Evolutionary conservation across 1,284 basidiomycete species (phyloP).

Genomic region (Cryptococcus hybrid): DNA sequence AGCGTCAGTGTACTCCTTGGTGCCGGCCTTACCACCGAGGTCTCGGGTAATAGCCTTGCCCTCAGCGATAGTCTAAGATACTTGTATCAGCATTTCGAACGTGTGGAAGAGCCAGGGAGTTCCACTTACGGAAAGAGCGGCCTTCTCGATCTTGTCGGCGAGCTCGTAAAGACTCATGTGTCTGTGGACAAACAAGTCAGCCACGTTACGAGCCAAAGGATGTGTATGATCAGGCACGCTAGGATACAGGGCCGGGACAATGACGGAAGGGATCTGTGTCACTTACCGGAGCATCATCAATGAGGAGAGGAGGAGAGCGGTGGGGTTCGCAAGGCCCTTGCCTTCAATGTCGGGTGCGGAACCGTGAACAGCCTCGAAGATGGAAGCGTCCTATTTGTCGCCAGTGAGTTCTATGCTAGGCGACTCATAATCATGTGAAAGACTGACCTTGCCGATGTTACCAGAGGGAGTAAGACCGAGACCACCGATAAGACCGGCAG

Average conservation of each 20-base stretch:
- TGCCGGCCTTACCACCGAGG: constrained; percentile 85
- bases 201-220: not conserved
- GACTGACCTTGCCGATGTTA: constrained; percentile 85
- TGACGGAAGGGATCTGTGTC: not conserved
- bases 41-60: constrained; percentile 91
- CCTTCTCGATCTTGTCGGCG: constrained; percentile 89
- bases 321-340: constrained; percentile 96
- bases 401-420: not conserved
- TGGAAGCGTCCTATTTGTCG: constrained; percentile 80
- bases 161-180: constrained; percentile 90
- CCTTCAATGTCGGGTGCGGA: constrained; percentile 73
- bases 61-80: constrained; percentile 81
- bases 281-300: constrained; percentile 93
- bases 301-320: constrained; percentile 88
- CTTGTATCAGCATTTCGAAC: constrained; percentile 57
- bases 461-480: constrained; percentile 97
- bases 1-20: constrained; percentile 80
- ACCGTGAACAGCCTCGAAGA: constrained; percentile 99
- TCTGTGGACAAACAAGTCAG: constrained; percentile 51
- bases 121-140: constrained; percentile 69
- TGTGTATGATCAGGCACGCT: not conserved
- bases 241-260: not conserved
- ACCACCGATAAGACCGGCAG: constrained; percentile 97
- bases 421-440: not conserved
- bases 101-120: constrained; percentile 1